phyloP scores from a whole-genome alignment of 1,139 yeast genomes.

The Tardiomyces depauwii region DNA sequence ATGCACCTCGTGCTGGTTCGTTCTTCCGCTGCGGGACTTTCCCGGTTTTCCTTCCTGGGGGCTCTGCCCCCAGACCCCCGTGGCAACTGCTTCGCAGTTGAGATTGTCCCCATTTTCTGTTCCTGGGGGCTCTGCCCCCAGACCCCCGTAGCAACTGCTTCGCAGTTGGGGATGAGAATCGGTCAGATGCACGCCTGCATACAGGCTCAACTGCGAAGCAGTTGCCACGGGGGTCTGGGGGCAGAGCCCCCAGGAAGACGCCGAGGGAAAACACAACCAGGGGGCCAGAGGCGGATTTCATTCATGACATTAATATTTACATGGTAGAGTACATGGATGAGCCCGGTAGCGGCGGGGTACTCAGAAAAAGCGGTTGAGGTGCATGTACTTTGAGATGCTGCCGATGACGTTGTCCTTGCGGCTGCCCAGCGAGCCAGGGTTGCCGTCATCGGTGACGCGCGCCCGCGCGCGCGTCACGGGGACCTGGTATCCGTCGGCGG shows the following conservation, averaged over 20 bases:
- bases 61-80: too few species aligned
- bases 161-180: too few species aligned
- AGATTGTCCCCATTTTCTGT: too few species aligned
- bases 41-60: too few species aligned
- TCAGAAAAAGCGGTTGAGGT: slow-evolving; percentile 13
- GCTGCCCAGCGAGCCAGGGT: slow-evolving; percentile 5
- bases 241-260: neutral
- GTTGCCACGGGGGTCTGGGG: neutral
- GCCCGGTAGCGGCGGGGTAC: neutral
- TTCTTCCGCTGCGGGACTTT: too few species aligned
- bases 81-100: too few species aligned
- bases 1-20: too few species aligned
- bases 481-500: slow-evolving; percentile 2
- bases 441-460: slow-evolving; percentile 3
- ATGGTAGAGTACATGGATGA: neutral
- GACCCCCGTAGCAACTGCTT: too few species aligned
- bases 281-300: neutral
- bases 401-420: slow-evolving; percentile 7
- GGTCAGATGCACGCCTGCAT: too few species aligned
- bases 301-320: neutral
- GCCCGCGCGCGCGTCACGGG: neutral
- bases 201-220: neutral
- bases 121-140: too few species aligned
- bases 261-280: neutral
- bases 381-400: slow-evolving; percentile 13